Evolutionary conservation across 176 grass and related monocot genomes (phyloP).

Genomic region (Phoenix dactylifera): DNA sequence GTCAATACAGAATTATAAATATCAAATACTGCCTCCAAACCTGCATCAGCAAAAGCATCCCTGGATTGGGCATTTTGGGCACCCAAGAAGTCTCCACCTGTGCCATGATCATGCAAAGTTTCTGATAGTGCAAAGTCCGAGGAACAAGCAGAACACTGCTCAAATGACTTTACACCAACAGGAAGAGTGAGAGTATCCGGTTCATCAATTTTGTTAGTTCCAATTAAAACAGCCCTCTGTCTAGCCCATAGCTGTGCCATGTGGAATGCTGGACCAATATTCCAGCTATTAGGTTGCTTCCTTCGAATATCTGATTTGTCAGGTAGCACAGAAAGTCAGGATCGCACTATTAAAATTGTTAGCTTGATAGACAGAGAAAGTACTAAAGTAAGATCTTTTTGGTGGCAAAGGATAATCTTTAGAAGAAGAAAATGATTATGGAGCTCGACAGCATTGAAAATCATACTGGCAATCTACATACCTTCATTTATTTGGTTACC

Average conservation of each 20-base stretch:
- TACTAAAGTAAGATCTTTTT: not conserved
- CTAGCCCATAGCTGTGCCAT: slow-evolving; percentile 78
- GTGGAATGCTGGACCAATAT: slow-evolving; percentile 53
- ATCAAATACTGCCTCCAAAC: slow-evolving; percentile 54
- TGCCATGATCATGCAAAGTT: slow-evolving; percentile 18
- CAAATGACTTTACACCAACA: slow-evolving; percentile 66
- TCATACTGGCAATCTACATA: slow-evolving; percentile 1
- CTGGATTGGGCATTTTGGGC: slow-evolving; percentile 24
- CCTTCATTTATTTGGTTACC: slow-evolving; percentile 19
- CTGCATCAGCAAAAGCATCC: slow-evolving; percentile 33
- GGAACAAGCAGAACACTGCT: slow-evolving; percentile 23
- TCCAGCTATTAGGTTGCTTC: slow-evolving; percentile 39
- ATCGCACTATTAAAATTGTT: not conserved
- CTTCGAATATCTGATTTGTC: slow-evolving; percentile 33
- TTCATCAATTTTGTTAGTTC: slow-evolving; percentile 32
- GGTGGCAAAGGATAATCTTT: too few relatives aligned
- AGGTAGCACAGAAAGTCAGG: not conserved
- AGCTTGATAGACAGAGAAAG: slow-evolving; percentile 19
- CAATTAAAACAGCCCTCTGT: slow-evolving; percentile 27
- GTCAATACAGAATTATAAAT: slow-evolving; percentile 59
- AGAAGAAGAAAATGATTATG: too few relatives aligned
- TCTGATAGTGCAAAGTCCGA: slow-evolving; percentile 1
- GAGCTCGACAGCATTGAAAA: too few relatives aligned
- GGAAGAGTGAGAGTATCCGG: slow-evolving; percentile 52
- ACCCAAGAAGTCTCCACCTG: slow-evolving; percentile 19